Base-by-base conservation (phyloP, 129 eudicot species). In the Helianthus tuberosus region DNA sequence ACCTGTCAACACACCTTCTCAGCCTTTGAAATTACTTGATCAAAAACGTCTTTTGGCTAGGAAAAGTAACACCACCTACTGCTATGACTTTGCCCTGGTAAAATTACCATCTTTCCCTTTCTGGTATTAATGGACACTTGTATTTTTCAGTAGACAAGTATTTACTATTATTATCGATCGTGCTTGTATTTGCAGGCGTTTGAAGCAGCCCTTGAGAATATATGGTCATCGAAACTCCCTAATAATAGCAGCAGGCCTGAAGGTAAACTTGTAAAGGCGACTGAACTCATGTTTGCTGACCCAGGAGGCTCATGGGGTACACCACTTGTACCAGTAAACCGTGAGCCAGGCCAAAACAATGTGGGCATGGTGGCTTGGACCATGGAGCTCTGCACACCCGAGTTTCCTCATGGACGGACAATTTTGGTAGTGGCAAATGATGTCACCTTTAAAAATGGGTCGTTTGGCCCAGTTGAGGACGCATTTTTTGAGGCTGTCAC, bases 281-380 rank as follows among this genome's bases (percentile, higher is more conserved):
- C 79, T 0, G 99, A 95, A 82, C 82, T 91, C 43, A 64, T 59
- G 25, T 95, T 95, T 85, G 81, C 92, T 71, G 93, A 95, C 71
- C 78, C 75, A 17, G 75, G 61, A 67, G 97, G 97, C 15, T 66
- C 75, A 27, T 87, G 92, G 96, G 97, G 94, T 43, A 95, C 93
- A n/a, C 94, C 91, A 5, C 89, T 91, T 57, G 76, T 89, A 36
- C 59, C 91, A 1, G 78, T 75, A 52, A 86, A 85, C 76, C 94
- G 99, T 10, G 82, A 85, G 61, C 97, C 97, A 0, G 99, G 89
- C 72, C 84, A 76, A 53, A 95, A 91, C 67, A 94, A 91, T 62
- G 94, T 95, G 27, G 99, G 99, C 63, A 91, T 95, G 99, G 99
- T 95, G 48, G 99, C 99, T 5, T 95, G 99, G 99, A 75, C 67